Percentiles rank a stretch among this genome's conserved stretches.
Conservation (phyloP, 2,329 filamentous ascomycete species). For the Ophiocordyceps camponoti-rufipedis region DNA sequence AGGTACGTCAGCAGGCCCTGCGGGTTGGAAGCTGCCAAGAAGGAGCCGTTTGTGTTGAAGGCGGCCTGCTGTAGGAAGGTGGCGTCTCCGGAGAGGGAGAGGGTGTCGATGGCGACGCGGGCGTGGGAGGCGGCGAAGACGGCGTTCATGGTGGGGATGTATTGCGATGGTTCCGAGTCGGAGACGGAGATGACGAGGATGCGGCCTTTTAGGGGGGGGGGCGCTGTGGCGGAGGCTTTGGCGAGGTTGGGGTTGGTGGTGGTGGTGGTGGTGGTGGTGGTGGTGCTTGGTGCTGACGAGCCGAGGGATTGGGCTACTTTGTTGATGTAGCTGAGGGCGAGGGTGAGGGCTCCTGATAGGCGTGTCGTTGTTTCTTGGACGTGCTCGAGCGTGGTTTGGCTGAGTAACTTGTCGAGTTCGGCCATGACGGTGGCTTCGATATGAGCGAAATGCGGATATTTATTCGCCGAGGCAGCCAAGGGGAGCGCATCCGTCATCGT, state of each 20-base stretch:
- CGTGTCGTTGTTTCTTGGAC: conserved; percentile 65
- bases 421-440: conserved; percentile 66
- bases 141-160: conserved; percentile 96
- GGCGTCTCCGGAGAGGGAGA: conserved; percentile 68
- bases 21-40: conserved; percentile 33
- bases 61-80: conserved; percentile 87
- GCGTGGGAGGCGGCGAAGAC: conserved; percentile 89
- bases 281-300: conserved; percentile 27
- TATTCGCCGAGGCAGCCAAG: conserved; percentile 44
- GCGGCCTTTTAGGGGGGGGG: conserved; percentile 27
- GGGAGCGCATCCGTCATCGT: conserved; percentile 34
- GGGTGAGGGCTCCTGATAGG: conserved; percentile 76
- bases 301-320: conserved; percentile 52
- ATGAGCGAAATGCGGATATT: conserved; percentile 80
- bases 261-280: conserved; percentile 2
- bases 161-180: conserved; percentile 69
- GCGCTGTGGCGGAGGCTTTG: conserved; percentile 13
- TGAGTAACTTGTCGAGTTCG: conserved; percentile 57
- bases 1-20: conserved; percentile 75
- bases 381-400: conserved; percentile 43
- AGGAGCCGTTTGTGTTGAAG: conserved; percentile 42
- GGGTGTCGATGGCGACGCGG: conserved; percentile 78
- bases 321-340: conserved; percentile 81
- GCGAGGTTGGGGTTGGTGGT: conserved; percentile 10
- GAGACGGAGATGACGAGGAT: conserved; percentile 86